Evolutionary conservation across 345 rosid genomes (phyloP).

Genomic region (Dimocarpus longan): DNA sequence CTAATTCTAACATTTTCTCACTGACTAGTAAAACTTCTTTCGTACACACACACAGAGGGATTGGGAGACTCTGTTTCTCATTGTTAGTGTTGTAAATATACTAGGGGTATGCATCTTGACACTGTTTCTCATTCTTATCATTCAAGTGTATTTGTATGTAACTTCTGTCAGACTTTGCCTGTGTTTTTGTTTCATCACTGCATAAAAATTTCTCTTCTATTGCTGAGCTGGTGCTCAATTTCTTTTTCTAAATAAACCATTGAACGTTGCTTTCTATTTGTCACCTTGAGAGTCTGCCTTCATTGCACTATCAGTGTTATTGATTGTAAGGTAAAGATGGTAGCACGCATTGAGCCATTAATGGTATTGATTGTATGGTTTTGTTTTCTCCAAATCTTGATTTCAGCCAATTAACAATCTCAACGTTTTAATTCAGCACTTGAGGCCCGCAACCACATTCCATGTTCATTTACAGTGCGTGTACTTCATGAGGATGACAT

Average conservation of each 20-base stretch:
- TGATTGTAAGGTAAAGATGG: not conserved
- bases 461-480: slow-evolving; percentile 63
- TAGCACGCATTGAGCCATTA: not conserved
- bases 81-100: not conserved
- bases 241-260: not conserved
- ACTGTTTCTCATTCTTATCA: not conserved
- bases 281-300: not conserved
- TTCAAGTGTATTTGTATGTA: not conserved
- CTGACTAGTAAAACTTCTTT: no score
- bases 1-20: no score
- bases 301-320: not conserved
- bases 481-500: slow-evolving; percentile 70
- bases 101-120: not conserved
- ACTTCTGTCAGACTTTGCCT: not conserved
- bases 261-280: not conserved
- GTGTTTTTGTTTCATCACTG: not conserved
- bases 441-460: slow-evolving; percentile 62
- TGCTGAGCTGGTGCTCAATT: no score
- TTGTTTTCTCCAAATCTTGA: not conserved
- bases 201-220: no score
- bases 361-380: not conserved
- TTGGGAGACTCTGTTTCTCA: no score
- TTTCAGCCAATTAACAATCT: slow-evolving; percentile 16
- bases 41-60: no score
- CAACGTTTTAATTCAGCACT: slow-evolving; percentile 53